Evolutionary conservation across 2,329 filamentous ascomycete genomes (phyloP).

Genomic region (Coniochaeta pulveracea): DNA sequence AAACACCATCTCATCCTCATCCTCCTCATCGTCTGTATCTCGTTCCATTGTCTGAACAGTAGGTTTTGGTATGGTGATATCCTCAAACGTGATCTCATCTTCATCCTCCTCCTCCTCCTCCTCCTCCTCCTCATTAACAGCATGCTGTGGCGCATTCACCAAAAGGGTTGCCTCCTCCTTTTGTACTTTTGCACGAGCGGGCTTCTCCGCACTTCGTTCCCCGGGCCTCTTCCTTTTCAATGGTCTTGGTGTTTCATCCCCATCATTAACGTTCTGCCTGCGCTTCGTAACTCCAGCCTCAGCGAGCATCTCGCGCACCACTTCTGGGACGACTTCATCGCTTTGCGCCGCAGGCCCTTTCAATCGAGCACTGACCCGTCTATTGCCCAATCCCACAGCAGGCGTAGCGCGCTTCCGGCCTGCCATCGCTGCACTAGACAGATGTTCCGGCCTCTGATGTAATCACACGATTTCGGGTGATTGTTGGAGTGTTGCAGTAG

Average conservation of each 20-base stretch:
- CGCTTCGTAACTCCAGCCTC: conserved; percentile 4
- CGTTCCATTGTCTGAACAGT: conserved; percentile 39
- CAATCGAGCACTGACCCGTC: conserved; percentile 1
- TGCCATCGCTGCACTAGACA: too few relatives aligned
- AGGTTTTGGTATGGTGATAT: conserved; percentile 33
- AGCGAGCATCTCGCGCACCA: conserved; percentile 11
- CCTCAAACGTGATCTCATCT: conserved; percentile 35
- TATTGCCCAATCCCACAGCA: background rate
- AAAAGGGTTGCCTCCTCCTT: background rate
- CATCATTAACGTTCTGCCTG: background rate
- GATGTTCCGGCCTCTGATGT: too few relatives aligned
- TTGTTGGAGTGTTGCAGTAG: too few relatives aligned
- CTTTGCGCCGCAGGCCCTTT: conserved; percentile 7
- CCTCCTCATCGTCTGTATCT: conserved; percentile 35
- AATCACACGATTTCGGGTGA: too few relatives aligned
- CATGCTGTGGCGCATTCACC: background rate
- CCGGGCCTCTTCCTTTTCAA: conserved; percentile 27
- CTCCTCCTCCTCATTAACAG: conserved; percentile 5
- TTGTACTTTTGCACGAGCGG: background rate
- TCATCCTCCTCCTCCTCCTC: conserved; percentile 23
- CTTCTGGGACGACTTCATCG: conserved; percentile 8
- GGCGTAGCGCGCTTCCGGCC: conserved; percentile 14
- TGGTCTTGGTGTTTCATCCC: conserved; percentile 23
- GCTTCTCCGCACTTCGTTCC: conserved; percentile 11
- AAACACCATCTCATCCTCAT: conserved; percentile 27